Base-by-base conservation (phyloP, 176 grass and related monocot species). In the Lolium perenne region DNA sequence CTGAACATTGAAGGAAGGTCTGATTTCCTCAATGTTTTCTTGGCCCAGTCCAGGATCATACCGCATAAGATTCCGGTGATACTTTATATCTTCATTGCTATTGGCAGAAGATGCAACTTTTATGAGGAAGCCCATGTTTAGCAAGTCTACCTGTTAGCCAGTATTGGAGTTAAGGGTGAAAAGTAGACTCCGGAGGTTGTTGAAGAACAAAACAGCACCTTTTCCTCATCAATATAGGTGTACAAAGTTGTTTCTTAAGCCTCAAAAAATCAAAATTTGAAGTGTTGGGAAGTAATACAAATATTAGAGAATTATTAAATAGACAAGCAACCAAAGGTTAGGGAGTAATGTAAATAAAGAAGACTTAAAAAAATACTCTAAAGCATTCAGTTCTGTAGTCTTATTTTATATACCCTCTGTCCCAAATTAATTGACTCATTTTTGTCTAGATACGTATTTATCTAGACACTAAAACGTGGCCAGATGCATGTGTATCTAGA, bases 91-190 rank as follows among this genome's bases (percentile, higher is more conserved):
- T 62, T 72, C 70, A 72, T n/a, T 47, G 20, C n/a, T 22, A 72
- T 7, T 21, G 41, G 70, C 20, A 72, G 70, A 72, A 46, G 40
- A 72, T 23, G 70, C 59, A 62, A 62, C 21, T 62, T 23, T 56
- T 25, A 62, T 62, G 40, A 21, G 40, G 38, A 71, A 21, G 10
- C 14, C 63, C 63, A 66, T 66, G 63, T 66, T 66, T 66, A 70
- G 66, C 41, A 21, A 40, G 65, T 69, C 15, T 21, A 40, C 38
- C 18, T 8, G 18, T 5, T 71, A 45, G 20, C 18, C n/a, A 47
- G 20, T 72, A 72, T 65, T 72, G 70, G 41, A 72, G 41, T 72
- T 72, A 48, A 47, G 70, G 41, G 20, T 47, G 41, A 48, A 72
- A 72, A 22, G 22, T 48, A 72, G 41, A 74, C 71, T 49, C 6